Base-by-base conservation (phyloP, 2,329 filamentous ascomycete species). In the Parastagonospora avenae region DNA sequence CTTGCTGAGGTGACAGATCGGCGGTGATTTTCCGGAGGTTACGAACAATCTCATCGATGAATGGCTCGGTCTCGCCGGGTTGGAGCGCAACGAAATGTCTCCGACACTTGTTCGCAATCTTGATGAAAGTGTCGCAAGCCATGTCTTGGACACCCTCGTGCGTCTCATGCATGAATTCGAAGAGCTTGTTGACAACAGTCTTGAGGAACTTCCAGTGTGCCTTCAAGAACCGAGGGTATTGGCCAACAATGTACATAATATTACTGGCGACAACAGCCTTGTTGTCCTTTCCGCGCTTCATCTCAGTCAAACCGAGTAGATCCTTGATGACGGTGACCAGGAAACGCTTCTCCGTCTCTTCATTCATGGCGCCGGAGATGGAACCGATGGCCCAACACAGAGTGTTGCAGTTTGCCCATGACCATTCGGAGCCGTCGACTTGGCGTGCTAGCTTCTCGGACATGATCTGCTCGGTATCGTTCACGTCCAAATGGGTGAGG, bases 161-260 rank as follows among this genome's bases (percentile, higher is more conserved):
- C 1, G 94, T 97, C 76, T 99, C 94, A 74, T 99, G 94, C 94
- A 99, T 99, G 72, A 99, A 99, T 78, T 99, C 94, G 68, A 99
- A 99, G 4, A 99, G 84, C 80, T 99, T 99, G 79, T 99, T 99
- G 69, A 99, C 94, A 14, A 99, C 94, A 2, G 94, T 99, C 85
- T 99, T 99, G 49, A 99, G 81, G 78, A 99, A 99, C 75, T 99
- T 99, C 94, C 94, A 99, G 75, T 99, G 94, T 1, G 94, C 94
- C 80, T 99, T 99, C 66, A 99, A 80, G 79, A 99, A 99, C 15
- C 94, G 90, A 32, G 94, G 94, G 71, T 99, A 99, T 72, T 99
- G 94, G 52, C 94, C 94, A 55, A 99, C 94, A 77, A 99, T 99
- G 74, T 99, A 99, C 94, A 99, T 99, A 70, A 99, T 99, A 78